Percentiles rank a stretch among this genome's conserved stretches.
phyloP scores from a whole-genome alignment of 176 grass and related monocot genomes.

The Canna indica region DNA sequence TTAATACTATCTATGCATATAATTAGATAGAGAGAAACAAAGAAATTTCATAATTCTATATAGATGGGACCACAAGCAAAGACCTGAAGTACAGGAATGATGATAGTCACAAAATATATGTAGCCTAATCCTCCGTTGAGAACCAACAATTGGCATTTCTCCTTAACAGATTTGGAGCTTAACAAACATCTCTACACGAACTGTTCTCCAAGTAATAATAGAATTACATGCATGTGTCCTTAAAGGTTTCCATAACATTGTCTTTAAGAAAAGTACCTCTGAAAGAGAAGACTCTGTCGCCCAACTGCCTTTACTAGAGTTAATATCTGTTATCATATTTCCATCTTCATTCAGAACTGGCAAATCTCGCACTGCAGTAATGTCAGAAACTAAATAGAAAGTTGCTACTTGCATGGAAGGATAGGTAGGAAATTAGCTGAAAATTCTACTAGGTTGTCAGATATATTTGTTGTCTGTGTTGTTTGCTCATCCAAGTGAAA shows the following conservation, averaged over 20 bases:
- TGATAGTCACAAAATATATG: neutral
- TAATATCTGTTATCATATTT: slow-evolving; percentile 49
- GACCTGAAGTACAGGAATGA: neutral
- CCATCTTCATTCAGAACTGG: slow-evolving; percentile 87
- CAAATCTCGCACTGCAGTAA: slow-evolving; percentile 41
- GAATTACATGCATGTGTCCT: neutral
- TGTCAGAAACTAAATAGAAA: slow-evolving; percentile 9
- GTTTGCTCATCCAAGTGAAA: neutral
- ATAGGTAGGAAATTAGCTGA: neutral
- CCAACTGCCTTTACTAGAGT: slow-evolving; percentile 35
- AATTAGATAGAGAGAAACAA: neutral
- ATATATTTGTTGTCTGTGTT: neutral
- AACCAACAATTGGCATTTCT: neutral
- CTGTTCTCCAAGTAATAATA: neutral
- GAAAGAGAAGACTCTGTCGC: slow-evolving; percentile 31
- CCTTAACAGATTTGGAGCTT: neutral
- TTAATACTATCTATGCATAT: neutral
- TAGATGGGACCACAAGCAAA: neutral
- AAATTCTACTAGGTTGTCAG: neutral
- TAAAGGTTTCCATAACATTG: neutral
- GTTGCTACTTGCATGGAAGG: neutral
- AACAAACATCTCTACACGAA: neutral
- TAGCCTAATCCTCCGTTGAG: neutral
- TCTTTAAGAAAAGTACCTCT: slow-evolving; percentile 46
- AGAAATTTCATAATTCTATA: neutral